A percentile compares a stretch with the other conserved stretches of the same genome.
phyloP scores from a whole-genome alignment of 2,329 filamentous ascomycete species.

The Orbilia quercus region DNA sequence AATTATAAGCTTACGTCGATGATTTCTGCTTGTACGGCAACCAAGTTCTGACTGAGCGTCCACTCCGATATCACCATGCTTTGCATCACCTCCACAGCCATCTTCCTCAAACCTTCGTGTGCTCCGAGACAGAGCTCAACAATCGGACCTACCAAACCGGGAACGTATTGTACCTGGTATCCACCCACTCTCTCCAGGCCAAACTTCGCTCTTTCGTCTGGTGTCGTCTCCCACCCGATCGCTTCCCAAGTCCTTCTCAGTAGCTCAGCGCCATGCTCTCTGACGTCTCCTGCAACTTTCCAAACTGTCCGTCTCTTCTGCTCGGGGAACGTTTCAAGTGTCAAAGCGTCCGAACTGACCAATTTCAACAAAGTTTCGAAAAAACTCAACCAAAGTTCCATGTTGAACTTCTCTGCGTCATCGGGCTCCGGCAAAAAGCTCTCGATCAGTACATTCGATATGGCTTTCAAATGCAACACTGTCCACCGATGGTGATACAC shows the following conservation, averaged over 20 bases:
- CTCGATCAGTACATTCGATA: conserved; percentile 82
- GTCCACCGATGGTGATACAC: conserved; percentile 93
- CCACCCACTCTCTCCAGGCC: conserved; percentile 87
- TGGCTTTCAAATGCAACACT: conserved; percentile 84
- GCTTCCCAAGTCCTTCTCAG: conserved; percentile 89
- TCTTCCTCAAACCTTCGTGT: conserved; percentile 86
- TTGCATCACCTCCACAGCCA: conserved; percentile 91
- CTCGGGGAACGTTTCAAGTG: conserved; percentile 94
- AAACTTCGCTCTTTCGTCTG: conserved; percentile 81
- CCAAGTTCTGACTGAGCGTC: conserved; percentile 91
- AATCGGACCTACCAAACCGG: conserved; percentile 87
- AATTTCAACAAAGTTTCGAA: conserved; percentile 89
- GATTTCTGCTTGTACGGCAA: conserved; percentile 92
- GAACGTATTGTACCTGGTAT: conserved; percentile 98
- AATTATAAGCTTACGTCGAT: conserved; percentile 71
- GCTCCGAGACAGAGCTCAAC: conserved; percentile 95
- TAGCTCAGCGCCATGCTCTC: conserved; percentile 88
- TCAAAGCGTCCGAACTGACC: conserved; percentile 86
- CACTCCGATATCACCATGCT: conserved; percentile 99
- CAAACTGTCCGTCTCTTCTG: conserved; percentile 96
- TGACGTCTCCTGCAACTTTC: conserved; percentile 98
- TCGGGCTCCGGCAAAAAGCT: conserved; percentile 88
- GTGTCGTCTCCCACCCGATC: conserved; percentile 91
- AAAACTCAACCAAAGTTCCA: conserved; percentile 91
- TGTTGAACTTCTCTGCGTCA: conserved; percentile 90